Percentiles rank a stretch among this genome's conserved stretches.
Evolutionary conservation across 2,329 filamentous ascomycete genomes (phyloP).

Genomic region (Metarhizium robertsii): DNA sequence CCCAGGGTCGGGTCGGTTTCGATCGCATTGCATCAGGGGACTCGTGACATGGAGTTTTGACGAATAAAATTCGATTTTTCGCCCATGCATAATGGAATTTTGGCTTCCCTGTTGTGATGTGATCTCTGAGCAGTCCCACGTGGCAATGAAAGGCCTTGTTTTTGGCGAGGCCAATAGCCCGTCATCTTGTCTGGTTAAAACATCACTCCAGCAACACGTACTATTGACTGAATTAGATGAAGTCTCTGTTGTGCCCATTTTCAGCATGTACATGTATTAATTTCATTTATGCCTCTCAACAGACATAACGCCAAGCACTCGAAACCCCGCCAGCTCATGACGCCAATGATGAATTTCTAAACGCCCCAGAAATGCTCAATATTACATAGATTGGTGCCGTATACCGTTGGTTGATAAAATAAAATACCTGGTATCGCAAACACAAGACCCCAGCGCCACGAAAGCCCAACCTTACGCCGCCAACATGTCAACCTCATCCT

Average conservation of each 20-base stretch:
- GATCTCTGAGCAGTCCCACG: neutral
- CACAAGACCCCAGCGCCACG: neutral
- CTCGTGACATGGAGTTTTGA: constrained; percentile 29
- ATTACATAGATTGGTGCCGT: neutral
- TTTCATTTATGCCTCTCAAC: neutral
- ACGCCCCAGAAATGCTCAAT: constrained; percentile 1
- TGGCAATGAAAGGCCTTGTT: neutral
- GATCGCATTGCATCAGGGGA: constrained; percentile 31
- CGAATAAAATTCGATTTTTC: constrained; percentile 28
- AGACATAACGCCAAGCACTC: neutral
- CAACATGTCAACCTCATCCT: constrained; percentile 47
- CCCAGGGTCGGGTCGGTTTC: constrained; percentile 26
- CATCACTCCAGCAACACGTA: neutral
- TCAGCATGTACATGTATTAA: neutral
- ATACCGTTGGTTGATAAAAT: neutral
- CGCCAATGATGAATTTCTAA: neutral
- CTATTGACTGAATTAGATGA: neutral
- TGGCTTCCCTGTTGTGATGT: neutral
- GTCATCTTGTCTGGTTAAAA: neutral
- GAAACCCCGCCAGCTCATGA: neutral
- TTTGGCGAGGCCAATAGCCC: neutral
- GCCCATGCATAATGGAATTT: constrained; percentile 14
- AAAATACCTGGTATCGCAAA: constrained; percentile 2
- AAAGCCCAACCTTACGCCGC: constrained; percentile 16
- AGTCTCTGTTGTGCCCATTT: neutral